phyloP scores from a whole-genome alignment of 768 basidiomycete genomes.

The Calocera cornea region DNA sequence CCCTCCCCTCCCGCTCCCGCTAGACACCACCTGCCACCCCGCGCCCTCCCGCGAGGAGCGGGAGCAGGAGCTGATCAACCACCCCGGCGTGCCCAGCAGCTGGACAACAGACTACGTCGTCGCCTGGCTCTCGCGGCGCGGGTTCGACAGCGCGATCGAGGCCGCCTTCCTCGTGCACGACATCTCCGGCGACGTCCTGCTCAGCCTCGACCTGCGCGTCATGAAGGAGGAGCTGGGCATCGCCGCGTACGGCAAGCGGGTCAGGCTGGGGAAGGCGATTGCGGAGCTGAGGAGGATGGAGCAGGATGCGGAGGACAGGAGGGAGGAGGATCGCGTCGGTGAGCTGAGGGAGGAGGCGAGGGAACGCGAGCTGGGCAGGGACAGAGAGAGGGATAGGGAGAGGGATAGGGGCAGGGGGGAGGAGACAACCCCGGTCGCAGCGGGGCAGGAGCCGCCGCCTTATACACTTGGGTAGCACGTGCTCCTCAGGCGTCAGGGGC shows the following conservation, averaged over 20 bases:
- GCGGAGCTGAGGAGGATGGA: conserved; percentile 22
- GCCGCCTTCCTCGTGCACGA: conserved; percentile 27
- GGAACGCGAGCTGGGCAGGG: not conserved
- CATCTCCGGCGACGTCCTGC: conserved; percentile 34
- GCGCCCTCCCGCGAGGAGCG: not conserved
- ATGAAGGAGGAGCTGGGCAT: conserved; percentile 33
- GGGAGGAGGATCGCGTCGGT: not conserved
- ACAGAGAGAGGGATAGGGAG: not conserved
- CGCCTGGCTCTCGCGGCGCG: not conserved
- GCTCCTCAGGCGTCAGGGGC: too few relatives aligned
- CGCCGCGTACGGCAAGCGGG: conserved; percentile 31
- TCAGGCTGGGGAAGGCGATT: conserved; percentile 32
- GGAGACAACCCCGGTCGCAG: not conserved
- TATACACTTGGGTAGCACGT: not conserved
- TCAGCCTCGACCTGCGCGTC: conserved; percentile 32
- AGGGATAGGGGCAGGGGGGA: not conserved
- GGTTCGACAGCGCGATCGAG: not conserved
- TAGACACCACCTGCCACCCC: not conserved
- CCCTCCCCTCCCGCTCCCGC: not conserved
- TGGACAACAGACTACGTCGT: conserved; percentile 4
- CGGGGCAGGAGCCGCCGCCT: not conserved
- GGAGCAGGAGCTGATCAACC: not conserved
- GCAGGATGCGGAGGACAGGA: not conserved
- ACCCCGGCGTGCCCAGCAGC: not conserved
- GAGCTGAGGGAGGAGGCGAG: not conserved